Conservation (phyloP, 2,329 filamentous ascomycete genomes). For the Dichotomopilus funicola region DNA sequence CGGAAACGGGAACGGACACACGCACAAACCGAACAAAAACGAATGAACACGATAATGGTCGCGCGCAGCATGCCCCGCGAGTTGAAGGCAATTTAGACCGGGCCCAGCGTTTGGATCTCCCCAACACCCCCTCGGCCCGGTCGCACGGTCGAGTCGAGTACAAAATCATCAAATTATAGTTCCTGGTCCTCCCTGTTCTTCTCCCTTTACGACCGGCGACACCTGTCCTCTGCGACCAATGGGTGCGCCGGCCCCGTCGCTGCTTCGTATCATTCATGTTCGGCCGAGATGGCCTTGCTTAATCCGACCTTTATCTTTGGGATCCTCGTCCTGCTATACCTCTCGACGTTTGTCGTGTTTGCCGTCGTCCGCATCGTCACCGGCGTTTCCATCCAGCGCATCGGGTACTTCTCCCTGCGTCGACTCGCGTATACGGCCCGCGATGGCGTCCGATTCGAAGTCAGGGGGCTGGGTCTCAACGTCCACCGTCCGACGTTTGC, state of each 20-base stretch:
- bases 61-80: conserved; percentile 15
- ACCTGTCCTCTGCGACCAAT: conserved; percentile 9
- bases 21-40: too few relatives aligned
- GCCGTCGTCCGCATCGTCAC: conserved; percentile 88
- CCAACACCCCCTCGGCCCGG: background rate
- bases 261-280: conserved; percentile 13
- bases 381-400: conserved; percentile 88
- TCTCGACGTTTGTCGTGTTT: conserved; percentile 88
- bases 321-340: conserved; percentile 76
- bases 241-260: conserved; percentile 4
- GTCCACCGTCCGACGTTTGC: conserved; percentile 93
- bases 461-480: conserved; percentile 80
- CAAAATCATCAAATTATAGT: too few relatives aligned
- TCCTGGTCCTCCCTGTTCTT: background rate
- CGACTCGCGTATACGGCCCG: conserved; percentile 83
- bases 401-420: conserved; percentile 87
- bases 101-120: conserved; percentile 12
- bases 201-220: background rate
- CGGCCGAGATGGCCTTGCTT: conserved; percentile 53
- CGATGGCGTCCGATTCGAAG: conserved; percentile 84
- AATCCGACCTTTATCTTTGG: conserved; percentile 81
- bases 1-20: too few relatives aligned
- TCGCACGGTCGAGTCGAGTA: conserved; percentile 6
- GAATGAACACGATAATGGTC: conserved; percentile 9
- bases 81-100: conserved; percentile 11